Evolutionary conservation across 176 grass and related monocot species (phyloP).

Genomic region (Zizania latifolia): DNA sequence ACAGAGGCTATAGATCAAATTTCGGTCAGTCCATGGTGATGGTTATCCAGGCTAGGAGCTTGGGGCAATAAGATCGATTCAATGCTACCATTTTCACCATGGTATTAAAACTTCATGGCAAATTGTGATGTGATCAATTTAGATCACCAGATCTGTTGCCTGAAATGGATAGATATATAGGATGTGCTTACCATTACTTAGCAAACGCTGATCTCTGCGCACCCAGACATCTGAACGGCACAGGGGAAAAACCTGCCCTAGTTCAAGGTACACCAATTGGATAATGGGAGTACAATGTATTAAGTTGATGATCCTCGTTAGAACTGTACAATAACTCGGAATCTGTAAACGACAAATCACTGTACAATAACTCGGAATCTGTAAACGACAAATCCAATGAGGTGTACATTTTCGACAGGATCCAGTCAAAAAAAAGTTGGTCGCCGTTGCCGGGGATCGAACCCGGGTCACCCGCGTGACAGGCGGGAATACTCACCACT

Average conservation of each 20-base stretch:
- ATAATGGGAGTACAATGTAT: not conserved
- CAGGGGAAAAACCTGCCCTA: not conserved
- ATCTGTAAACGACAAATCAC: not conserved
- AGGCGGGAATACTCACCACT: constrained; percentile 97
- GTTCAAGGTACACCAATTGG: not conserved
- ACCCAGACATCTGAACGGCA: not conserved
- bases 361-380: too few relatives aligned
- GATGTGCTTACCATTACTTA: not conserved
- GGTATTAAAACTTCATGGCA: not conserved
- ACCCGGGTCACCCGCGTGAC: constrained; percentile 89
- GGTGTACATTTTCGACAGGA: not conserved
- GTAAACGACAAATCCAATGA: not conserved
- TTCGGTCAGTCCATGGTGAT: not conserved
- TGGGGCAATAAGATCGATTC: not conserved
- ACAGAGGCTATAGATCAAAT: not conserved
- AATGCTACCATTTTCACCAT: not conserved
- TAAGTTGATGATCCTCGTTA: not conserved
- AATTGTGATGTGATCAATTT: not conserved
- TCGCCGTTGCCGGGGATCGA: constrained; percentile 91
- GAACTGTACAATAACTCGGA: not conserved
- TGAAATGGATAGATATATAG: not conserved
- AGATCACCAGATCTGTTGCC: not conserved
- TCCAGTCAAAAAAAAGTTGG: not conserved
- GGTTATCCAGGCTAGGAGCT: not conserved
- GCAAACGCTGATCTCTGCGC: not conserved